Evolutionary conservation across 2,329 filamentous ascomycete genomes (phyloP), one percentile per base, ranked within the genome.

Genomic region (Ophiosphaerella narmari): DNA sequence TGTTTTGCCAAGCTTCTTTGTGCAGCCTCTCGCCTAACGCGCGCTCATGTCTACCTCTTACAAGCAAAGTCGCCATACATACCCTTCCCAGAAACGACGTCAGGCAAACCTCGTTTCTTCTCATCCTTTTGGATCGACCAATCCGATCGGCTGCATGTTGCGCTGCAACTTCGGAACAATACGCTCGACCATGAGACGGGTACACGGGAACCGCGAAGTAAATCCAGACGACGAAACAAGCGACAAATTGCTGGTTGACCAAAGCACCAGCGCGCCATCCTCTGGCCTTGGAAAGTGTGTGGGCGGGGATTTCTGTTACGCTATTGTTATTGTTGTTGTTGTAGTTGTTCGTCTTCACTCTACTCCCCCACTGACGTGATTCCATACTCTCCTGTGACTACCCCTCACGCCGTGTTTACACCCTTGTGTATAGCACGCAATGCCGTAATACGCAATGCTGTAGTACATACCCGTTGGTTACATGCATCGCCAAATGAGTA

Each of bases 11-110:
- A 36, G 32, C 16, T 18, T 33, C n/a, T 23, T 23, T 36, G 52
- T 54, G 51, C 46, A 42, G 58, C 44, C 34, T 31, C n/a, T 40
- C 49, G 48, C 43, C 33, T 52, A 54, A 41, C 49, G 13, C 39
- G 29, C 16, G 16, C 16, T 21, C 32, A 43, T 35, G 23, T 44
- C 33, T 41, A 32, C n/a, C 38, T 13, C 24, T 29, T 29, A 29
- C 26, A 29, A 29, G 11, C 26, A 29, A 29, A 29, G 5, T 4
- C 26, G 26, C 26, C 26, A 29, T 29, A 13, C 26, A 9, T 29
- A 13, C 6, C 26, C 26, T 29, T 29, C 26, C 26, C 26, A 29
- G 26, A 29, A 29, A 29, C 7, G 5, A 29, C 11, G 7, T 9
- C 26, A 29, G 26, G 26, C 26, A 11, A 12, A 6, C 8, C 38